phyloP scores from a whole-genome alignment of 257 asterid species.

The Nicotiana obtusifolia region DNA sequence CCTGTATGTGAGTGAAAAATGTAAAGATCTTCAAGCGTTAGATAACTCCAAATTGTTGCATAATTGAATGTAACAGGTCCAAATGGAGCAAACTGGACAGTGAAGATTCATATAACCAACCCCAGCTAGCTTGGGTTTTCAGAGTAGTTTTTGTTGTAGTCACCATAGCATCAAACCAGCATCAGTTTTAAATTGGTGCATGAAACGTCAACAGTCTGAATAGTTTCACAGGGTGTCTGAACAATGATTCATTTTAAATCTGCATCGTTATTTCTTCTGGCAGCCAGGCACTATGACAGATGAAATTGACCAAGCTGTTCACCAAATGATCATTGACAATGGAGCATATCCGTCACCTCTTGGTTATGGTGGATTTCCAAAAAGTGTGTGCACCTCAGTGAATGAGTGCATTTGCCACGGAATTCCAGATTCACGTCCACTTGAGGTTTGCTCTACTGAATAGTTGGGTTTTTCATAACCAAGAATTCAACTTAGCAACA shows the following conservation, averaged over 20 bases:
- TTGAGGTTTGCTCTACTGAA: constrained; percentile 50
- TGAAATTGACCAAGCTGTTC: constrained; percentile 92
- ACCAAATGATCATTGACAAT: constrained; percentile 82
- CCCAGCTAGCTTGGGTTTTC: background rate
- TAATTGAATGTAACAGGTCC: background rate
- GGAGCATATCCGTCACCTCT: constrained; percentile 99
- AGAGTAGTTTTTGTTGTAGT: constrained; percentile 1
- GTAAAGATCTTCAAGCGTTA: background rate
- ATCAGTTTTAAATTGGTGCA: background rate
- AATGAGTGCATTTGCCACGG: constrained; percentile 99
- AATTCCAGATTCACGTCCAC: constrained; percentile 93
- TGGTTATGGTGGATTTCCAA: constrained; percentile 96
- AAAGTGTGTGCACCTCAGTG: constrained; percentile 98
- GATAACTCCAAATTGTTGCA: background rate
- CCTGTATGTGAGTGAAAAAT: background rate
- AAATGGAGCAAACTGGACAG: background rate
- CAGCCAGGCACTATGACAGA: constrained; percentile 99
- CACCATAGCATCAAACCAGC: background rate
- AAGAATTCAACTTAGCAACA: background rate
- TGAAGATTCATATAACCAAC: background rate
- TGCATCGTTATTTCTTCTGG: constrained; percentile 35
- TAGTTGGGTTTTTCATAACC: background rate
- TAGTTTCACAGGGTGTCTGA: background rate
- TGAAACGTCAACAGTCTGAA: background rate
- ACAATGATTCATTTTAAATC: constrained; percentile 12